Base-by-base conservation (phyloP, 1,284 basidiomycete species). In the Macrocystidia cucumis region DNA sequence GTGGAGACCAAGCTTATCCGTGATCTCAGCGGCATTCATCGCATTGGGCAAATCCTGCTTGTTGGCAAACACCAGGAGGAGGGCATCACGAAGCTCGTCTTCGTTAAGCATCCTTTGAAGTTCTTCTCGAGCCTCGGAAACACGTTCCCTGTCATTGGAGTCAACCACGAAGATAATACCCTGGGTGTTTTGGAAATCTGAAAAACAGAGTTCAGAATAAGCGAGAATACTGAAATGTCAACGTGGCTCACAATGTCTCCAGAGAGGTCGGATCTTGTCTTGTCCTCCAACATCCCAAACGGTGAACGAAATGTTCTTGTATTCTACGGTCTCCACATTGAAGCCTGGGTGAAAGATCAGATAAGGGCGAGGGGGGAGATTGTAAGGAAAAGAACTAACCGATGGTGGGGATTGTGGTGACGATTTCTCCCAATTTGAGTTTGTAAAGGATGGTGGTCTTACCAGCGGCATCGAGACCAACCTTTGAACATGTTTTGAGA, bases 101-200 rank as follows among this genome's bases (percentile, higher is more conserved):
- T 98, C 96, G 67, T 97, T 98, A 63, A 99, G 71, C 93, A 99
- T 99, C 57, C 95, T 87, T 66, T 98, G 96, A 41, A 99, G 79
- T 68, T 99, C 96, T 72, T 98, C 96, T 45, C 96, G 87, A 35
- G 96, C 96, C 70, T 99, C 96, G 35, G 91, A 87, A 45, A 98
- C 89, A 88, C 96, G 95, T 67, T 98, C 96, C 66, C 96, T 76
- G 73, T 99, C 96, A 67, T 98, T 98, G 39, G 96, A 98, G 66
- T 99, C 96, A 47, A 99, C 93, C 39, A 99, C 96, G 63, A 98
- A 99, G 60, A 99, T 98, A 70, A 99, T 98, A 50, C 95, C 96
- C 70, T 99, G 96, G 32, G 96, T 99, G 75, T 98, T 98, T 70
- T 98, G 96, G 91, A 97, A 99, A 74, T 99, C 95, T 96, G 48